These are phyloP conservation scores for Samsoniella hepiali DNA, from an alignment of 2,329 filamentous ascomycete genomes.

Conservation along the genomic window DNA sequence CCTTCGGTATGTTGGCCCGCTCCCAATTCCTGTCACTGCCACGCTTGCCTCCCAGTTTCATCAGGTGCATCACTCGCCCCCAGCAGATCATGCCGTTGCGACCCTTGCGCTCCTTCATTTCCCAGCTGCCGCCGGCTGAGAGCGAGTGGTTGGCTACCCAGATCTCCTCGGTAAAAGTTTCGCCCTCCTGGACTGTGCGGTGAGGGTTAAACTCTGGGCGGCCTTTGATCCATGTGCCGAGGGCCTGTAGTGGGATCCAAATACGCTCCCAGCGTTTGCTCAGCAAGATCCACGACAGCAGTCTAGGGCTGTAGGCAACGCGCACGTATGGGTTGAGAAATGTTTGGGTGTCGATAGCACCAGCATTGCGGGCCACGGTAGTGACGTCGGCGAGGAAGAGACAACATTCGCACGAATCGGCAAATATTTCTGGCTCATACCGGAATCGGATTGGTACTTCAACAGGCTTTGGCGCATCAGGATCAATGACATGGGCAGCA, in stretches of 20 bases:
- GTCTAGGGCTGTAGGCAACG: conserved; percentile 60
- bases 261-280: conserved; percentile 64
- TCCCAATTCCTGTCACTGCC: conserved; percentile 18
- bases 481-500: conserved; percentile 35
- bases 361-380: conserved; percentile 34
- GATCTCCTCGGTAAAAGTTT: conserved; percentile 48
- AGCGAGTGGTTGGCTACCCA: conserved; percentile 40
- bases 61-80: conserved; percentile 46
- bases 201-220: conserved; percentile 61
- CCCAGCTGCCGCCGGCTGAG: conserved; percentile 28
- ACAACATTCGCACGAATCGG: conserved; percentile 65
- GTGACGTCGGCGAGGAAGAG: conserved; percentile 51
- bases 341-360: conserved; percentile 51
- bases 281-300: conserved; percentile 56
- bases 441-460: conserved; percentile 52
- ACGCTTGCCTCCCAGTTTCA: conserved; percentile 23
- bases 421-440: conserved; percentile 55
- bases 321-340: conserved; percentile 75
- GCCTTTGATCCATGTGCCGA: conserved; percentile 54
- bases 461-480: conserved; percentile 29
- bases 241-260: conserved; percentile 55
- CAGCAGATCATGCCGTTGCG: conserved; percentile 55
- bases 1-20: not conserved
- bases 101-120: conserved; percentile 42
- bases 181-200: conserved; percentile 55